These are phyloP conservation scores for Parafenestella ontariensis DNA, from an alignment of 2,329 filamentous ascomycete species.

Conservation along the genomic window DNA sequence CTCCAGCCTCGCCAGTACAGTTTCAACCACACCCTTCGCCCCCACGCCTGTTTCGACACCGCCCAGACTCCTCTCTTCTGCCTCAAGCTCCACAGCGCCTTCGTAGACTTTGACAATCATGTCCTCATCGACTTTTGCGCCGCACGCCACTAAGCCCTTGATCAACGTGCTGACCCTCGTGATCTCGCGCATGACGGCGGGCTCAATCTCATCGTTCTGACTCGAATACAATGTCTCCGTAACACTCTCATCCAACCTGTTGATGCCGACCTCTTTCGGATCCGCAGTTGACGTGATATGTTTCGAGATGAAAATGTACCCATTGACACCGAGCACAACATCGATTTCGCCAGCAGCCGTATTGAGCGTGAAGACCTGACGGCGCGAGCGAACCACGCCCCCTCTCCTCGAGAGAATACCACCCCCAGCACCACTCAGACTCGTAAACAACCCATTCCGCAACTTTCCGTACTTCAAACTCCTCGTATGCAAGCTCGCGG, in stretches of 20 bases:
- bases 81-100: slow-evolving; percentile 77
- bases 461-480: slow-evolving; percentile 94
- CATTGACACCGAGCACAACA: slow-evolving; percentile 91
- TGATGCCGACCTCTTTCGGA: slow-evolving; percentile 70
- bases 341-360: slow-evolving; percentile 74
- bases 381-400: slow-evolving; percentile 81
- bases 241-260: slow-evolving; percentile 85
- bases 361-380: slow-evolving; percentile 82
- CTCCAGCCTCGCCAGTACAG: slow-evolving; percentile 37
- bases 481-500: slow-evolving; percentile 86
- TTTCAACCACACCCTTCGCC: slow-evolving; percentile 42
- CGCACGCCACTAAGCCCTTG: slow-evolving; percentile 79
- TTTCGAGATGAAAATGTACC: slow-evolving; percentile 94
- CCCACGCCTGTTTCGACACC: slow-evolving; percentile 45
- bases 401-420: slow-evolving; percentile 58
- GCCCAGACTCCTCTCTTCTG: slow-evolving; percentile 65
- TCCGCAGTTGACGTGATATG: slow-evolving; percentile 69
- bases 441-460: slow-evolving; percentile 88
- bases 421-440: slow-evolving; percentile 80
- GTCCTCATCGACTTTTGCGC: slow-evolving; percentile 87
- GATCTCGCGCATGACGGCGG: slow-evolving; percentile 85
- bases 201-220: slow-evolving; percentile 85
- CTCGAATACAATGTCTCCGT: slow-evolving; percentile 89
- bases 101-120: slow-evolving; percentile 84
- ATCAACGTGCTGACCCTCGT: slow-evolving; percentile 82